Percentiles rank a stretch among this genome's conserved stretches.
Conservation (phyloP, 495 filamentous ascomycete species). For the Penicillium angulare region DNA sequence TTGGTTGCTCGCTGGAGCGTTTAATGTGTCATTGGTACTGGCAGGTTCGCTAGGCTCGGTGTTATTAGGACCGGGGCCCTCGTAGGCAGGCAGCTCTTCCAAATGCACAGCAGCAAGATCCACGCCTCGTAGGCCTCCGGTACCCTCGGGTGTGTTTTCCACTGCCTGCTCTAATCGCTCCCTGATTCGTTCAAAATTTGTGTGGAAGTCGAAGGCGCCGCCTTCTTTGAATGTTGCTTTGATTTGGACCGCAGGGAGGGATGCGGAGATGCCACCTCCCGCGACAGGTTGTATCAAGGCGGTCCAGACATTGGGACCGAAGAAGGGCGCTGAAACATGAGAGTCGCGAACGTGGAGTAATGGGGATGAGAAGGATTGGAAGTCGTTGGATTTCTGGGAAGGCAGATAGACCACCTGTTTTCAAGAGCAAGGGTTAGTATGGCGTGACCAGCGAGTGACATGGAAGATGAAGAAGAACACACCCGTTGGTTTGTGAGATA, state of each 20-base stretch:
- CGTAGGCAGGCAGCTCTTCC: conserved; percentile 84
- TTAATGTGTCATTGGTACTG: conserved; percentile 2
- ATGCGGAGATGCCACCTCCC: conserved; percentile 81
- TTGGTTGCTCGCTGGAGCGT: conserved; percentile 10
- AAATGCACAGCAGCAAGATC: conserved; percentile 62
- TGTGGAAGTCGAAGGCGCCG: conserved; percentile 88
- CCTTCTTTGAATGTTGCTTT: conserved; percentile 92
- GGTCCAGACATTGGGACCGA: conserved; percentile 94
- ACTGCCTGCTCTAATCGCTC: conserved; percentile 77
- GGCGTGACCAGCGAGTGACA: not conserved
- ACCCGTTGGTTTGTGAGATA: conserved; percentile 93
- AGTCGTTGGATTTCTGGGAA: conserved; percentile 57
- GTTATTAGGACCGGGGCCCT: conserved; percentile 26
- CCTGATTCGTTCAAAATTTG: conserved; percentile 78
- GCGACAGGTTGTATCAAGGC: conserved; percentile 74
- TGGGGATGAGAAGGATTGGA: conserved; percentile 88
- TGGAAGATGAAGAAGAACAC: conserved; percentile 24
- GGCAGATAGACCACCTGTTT: conserved; percentile 86
- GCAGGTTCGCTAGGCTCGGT: not conserved
- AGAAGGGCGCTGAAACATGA: conserved; percentile 88
- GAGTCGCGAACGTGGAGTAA: conserved; percentile 82
- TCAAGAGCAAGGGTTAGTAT: not conserved
- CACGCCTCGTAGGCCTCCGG: conserved; percentile 47
- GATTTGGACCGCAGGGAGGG: conserved; percentile 67
- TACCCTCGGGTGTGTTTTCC: conserved; percentile 59